A percentile compares a stretch with the other conserved stretches of the same genome.
Evolutionary conservation across 2,329 filamentous ascomycete genomes (phyloP).

Genomic region (Thyridium curvatum): DNA sequence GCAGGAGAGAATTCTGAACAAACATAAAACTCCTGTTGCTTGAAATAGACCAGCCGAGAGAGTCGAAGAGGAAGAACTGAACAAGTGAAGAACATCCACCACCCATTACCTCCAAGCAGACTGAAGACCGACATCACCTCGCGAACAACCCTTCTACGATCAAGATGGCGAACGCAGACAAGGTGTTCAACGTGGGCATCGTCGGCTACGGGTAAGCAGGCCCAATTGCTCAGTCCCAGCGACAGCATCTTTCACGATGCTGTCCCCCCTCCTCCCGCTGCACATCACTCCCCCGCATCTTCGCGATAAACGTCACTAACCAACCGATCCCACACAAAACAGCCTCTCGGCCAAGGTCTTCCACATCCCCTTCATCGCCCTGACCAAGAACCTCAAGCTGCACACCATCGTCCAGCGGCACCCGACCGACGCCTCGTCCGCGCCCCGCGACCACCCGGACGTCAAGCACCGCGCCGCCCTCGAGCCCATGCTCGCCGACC

Average conservation of each 20-base stretch:
- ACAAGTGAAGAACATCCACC: too few relatives aligned
- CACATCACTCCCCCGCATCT: too few relatives aligned
- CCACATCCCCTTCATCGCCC: constrained; percentile 72
- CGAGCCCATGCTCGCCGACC: constrained; percentile 59
- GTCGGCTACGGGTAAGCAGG: constrained; percentile 19
- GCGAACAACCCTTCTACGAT: too few relatives aligned
- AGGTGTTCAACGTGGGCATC: constrained; percentile 19
- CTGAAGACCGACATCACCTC: too few relatives aligned
- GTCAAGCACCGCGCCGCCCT: constrained; percentile 58
- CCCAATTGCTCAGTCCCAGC: too few relatives aligned
- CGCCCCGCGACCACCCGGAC: constrained; percentile 59
- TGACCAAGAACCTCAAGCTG: constrained; percentile 58
- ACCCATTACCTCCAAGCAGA: too few relatives aligned
- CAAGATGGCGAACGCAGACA: constrained; percentile 10
- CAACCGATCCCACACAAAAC: constrained; percentile 18
- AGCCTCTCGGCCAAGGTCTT: constrained; percentile 69
- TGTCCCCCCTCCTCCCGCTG: not conserved
- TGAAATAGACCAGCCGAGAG: too few relatives aligned
- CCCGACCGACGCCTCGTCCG: constrained; percentile 58
- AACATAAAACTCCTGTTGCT: too few relatives aligned
- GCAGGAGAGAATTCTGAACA: too few relatives aligned
- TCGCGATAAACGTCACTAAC: too few relatives aligned
- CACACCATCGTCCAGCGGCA: constrained; percentile 71
- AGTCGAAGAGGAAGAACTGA: too few relatives aligned
- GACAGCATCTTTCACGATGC: too few relatives aligned